Evolutionary conservation across 768 basidiomycete genomes (phyloP).

Genomic region (Pisolithus sp.): DNA sequence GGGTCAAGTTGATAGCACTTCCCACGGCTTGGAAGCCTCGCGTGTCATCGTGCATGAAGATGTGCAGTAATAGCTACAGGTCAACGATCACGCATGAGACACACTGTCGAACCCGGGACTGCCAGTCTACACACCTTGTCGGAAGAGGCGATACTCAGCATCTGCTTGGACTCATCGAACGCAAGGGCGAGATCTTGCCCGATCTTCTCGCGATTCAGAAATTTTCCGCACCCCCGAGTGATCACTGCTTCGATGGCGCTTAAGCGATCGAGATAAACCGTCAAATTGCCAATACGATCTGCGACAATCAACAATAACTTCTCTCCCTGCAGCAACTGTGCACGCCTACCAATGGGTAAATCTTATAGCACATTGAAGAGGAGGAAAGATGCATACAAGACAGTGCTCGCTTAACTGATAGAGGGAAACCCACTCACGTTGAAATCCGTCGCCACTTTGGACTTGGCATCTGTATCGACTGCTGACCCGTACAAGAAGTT

Average conservation of each 20-base stretch:
- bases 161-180: conserved; percentile 46
- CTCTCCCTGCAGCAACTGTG: conserved; percentile 36
- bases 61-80: conserved; percentile 30
- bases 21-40: conserved; percentile 36
- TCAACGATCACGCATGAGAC: conserved; percentile 2
- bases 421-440: not conserved
- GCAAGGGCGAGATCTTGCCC: conserved; percentile 40
- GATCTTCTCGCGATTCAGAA: conserved; percentile 39
- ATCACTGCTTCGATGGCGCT: conserved; percentile 29
- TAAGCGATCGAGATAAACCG: conserved; percentile 35
- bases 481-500: not conserved
- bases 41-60: conserved; percentile 41
- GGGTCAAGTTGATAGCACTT: conserved; percentile 30
- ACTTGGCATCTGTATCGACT: not conserved
- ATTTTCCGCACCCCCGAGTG: conserved; percentile 18
- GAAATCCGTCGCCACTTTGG: not conserved
- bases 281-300: conserved; percentile 28
- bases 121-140: conserved; percentile 29
- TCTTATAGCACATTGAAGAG: no score
- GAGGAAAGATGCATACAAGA: not conserved
- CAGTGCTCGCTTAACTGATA: not conserved
- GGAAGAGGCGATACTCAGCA: conserved; percentile 39
- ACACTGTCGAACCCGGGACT: conserved; percentile 2
- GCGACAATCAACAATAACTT: conserved; percentile 38
- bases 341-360: conserved; percentile 11